phyloP scores from a whole-genome alignment of 1,139 yeast genomes.

The Sugiyamaella paludigena region DNA sequence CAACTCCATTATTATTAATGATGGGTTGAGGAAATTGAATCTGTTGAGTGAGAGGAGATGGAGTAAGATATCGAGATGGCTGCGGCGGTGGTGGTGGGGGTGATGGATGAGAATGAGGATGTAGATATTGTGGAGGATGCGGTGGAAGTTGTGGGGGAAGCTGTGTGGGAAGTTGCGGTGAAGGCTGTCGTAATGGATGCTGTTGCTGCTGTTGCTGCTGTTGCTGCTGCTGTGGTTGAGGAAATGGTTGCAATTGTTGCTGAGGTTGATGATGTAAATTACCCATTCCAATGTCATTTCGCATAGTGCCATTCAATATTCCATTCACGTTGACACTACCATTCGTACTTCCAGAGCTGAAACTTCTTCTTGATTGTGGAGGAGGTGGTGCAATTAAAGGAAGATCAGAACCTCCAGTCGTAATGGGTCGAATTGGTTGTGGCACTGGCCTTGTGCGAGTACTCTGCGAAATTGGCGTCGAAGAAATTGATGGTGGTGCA shows the following conservation, averaged over 20 bases:
- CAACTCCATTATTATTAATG: no score
- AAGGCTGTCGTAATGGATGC: conserved; percentile 12
- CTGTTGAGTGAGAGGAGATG: conserved; percentile 9
- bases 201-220: conserved; percentile 7
- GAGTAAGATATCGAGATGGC: conserved; percentile 2
- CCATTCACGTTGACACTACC: no score
- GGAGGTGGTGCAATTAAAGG: conserved; percentile 26
- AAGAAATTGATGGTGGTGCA: conserved; percentile 10
- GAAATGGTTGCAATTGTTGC: no score
- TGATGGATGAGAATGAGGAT: conserved; percentile 11
- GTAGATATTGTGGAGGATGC: conserved; percentile 5
- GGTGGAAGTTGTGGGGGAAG: no score
- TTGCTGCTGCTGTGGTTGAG: no score
- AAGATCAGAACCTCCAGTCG: conserved; percentile 8
- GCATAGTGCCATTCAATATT: no score
- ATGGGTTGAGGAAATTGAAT: conserved; percentile 6
- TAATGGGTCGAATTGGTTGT: conserved; percentile 15
- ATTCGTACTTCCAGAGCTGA: conserved; percentile 4
- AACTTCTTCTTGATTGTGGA: conserved; percentile 23
- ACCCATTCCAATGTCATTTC: no score
- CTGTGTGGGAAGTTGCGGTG: no score
- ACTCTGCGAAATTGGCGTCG: conserved; percentile 1
- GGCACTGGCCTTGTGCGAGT: conserved; percentile 15
- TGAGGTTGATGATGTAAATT: no score
- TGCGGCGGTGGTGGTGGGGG: neutral